phyloP scores from a whole-genome alignment of 2,329 filamentous ascomycete genomes.

The Parastagonospora avenae region DNA sequence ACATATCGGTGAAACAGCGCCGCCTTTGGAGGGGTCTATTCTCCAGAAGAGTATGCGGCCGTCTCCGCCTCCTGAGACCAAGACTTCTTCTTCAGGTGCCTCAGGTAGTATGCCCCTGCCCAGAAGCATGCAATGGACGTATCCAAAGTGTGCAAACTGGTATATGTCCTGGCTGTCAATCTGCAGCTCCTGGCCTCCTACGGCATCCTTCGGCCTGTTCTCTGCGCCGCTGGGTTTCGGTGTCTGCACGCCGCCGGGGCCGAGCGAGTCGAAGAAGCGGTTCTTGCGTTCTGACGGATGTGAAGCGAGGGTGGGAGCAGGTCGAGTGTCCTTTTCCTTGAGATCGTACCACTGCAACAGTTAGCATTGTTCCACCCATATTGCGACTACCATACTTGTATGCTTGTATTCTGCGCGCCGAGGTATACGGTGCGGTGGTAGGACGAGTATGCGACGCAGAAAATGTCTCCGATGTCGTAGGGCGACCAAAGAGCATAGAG shows the following conservation, averaged over 20 bases:
- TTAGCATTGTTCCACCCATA: background rate
- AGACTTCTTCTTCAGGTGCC: conserved; percentile 72
- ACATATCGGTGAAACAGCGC: conserved; percentile 73
- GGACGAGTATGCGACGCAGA: conserved; percentile 88
- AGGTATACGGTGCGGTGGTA: conserved; percentile 83
- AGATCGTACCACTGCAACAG: conserved; percentile 76
- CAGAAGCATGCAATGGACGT: conserved; percentile 95
- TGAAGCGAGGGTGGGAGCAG: conserved; percentile 65
- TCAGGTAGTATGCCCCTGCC: conserved; percentile 74
- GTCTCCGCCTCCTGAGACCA: conserved; percentile 91
- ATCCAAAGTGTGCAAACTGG: conserved; percentile 93
- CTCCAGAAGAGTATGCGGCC: conserved; percentile 95
- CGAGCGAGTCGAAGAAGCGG: conserved; percentile 90
- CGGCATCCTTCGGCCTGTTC: conserved; percentile 53
- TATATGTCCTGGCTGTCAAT: conserved; percentile 80
- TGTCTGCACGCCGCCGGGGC: conserved; percentile 79
- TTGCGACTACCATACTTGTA: conserved; percentile 47
- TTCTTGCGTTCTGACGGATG: conserved; percentile 81
- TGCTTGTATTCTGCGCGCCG: conserved; percentile 91
- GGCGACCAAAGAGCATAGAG: conserved; percentile 90
- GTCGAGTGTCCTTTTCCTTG: conserved; percentile 65
- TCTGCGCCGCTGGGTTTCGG: conserved; percentile 69
- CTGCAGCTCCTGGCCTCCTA: conserved; percentile 72
- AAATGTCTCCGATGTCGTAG: conserved; percentile 94
- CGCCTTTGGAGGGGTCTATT: conserved; percentile 63